These are phyloP conservation scores for Danielia oregonensis DNA, from an alignment of 805 yeast species.

Conservation along the genomic window DNA sequence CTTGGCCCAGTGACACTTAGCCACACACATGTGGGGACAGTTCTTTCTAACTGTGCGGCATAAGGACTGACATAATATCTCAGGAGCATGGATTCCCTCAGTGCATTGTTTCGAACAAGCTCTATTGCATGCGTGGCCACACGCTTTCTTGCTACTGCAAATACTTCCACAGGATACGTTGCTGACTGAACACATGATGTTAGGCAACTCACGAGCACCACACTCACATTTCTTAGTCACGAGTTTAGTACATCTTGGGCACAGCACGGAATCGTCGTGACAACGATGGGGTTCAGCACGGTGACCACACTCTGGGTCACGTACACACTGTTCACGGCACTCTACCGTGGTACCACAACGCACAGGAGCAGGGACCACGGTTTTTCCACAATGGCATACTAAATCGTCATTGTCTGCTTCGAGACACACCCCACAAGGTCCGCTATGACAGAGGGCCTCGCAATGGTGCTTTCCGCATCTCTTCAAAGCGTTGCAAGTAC, in stretches of 20 bases:
- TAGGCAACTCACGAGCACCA: constrained; percentile 52
- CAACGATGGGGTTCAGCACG: constrained; percentile 66
- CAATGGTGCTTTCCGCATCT: constrained; percentile 66
- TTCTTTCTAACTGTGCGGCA: constrained; percentile 51
- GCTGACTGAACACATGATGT: constrained; percentile 66
- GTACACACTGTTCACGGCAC: constrained; percentile 63
- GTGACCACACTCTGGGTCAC: constrained; percentile 68
- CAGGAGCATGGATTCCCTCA: constrained; percentile 52
- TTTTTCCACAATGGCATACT: constrained; percentile 76
- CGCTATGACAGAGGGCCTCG: constrained; percentile 69
- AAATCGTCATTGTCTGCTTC: constrained; percentile 79
- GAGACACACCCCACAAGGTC: constrained; percentile 75
- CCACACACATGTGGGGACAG: constrained; percentile 69
- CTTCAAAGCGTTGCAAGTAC: constrained; percentile 57
- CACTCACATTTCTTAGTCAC: constrained; percentile 61
- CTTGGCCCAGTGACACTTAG: constrained; percentile 59
- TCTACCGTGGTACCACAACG: constrained; percentile 70
- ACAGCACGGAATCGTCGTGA: constrained; percentile 58
- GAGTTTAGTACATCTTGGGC: constrained; percentile 72
- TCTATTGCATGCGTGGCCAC: constrained; percentile 48
- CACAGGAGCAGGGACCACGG: constrained; percentile 76
- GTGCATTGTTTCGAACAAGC: constrained; percentile 63
- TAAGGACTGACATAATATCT: constrained; percentile 46
- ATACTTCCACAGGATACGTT: constrained; percentile 58
- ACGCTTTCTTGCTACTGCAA: constrained; percentile 29